Evolutionary conservation across 495 filamentous ascomycete species (phyloP).

Genomic region (Penicillium turbatum): DNA sequence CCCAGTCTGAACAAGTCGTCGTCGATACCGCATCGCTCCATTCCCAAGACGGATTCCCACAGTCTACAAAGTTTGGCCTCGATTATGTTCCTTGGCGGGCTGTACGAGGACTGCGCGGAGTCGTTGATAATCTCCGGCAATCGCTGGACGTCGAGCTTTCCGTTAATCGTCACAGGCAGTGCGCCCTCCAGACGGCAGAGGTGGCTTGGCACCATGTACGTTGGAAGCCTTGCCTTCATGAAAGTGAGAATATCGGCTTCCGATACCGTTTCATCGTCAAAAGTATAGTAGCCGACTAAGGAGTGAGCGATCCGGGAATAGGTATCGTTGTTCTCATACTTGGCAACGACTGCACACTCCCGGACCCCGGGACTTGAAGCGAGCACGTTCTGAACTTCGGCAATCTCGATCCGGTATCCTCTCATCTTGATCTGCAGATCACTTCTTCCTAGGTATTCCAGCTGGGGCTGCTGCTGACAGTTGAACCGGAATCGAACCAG

Average conservation of each 20-base stretch:
- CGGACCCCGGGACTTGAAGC: neutral
- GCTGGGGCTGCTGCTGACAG: neutral
- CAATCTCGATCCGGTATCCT: neutral
- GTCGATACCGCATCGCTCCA: neutral
- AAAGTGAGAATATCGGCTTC: neutral
- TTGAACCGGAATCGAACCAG: neutral
- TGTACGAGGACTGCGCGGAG: neutral
- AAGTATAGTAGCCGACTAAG: neutral
- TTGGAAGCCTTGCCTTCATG: neutral
- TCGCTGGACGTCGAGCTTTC: neutral
- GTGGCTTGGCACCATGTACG: neutral
- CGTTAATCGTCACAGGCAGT: neutral
- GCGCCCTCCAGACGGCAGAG: neutral
- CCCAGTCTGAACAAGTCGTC: neutral
- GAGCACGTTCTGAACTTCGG: neutral
- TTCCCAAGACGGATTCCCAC: neutral
- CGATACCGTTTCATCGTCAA: neutral
- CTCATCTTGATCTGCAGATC: neutral
- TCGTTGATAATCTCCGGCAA: neutral
- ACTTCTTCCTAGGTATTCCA: neutral
- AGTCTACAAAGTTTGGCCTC: neutral
- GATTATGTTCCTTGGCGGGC: neutral
- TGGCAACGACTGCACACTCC: neutral
- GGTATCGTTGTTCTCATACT: neutral
- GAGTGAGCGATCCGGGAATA: neutral